Evolutionary conservation across 2,329 filamentous ascomycete species (phyloP).

Genomic region (Trichoderma sp.): DNA sequence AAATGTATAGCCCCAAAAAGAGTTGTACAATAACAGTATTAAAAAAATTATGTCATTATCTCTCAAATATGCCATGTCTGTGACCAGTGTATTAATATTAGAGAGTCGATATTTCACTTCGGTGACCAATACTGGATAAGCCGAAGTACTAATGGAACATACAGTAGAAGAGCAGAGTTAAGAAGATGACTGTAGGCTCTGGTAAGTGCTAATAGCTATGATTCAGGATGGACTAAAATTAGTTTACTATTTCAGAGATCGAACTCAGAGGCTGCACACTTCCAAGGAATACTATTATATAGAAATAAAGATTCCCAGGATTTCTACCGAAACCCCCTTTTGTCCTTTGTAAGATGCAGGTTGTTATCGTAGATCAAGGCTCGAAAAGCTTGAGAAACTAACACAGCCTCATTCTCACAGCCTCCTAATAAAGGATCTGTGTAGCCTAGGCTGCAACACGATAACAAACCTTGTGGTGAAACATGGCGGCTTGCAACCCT

Average conservation of each 20-base stretch:
- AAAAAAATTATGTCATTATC: neutral
- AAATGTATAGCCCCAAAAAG: neutral
- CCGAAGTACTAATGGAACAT: neutral
- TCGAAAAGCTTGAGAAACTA: neutral
- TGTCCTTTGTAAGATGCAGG: no score
- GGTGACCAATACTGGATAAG: neutral
- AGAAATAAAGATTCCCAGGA: no score
- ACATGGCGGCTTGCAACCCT: neutral
- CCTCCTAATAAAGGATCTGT: neutral
- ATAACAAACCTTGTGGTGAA: neutral
- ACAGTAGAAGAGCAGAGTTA: neutral
- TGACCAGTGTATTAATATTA: neutral
- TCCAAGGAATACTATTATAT: neutral
- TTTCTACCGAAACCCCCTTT: no score
- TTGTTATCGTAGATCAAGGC: neutral
- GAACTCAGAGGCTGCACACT: neutral
- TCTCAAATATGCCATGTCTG: neutral
- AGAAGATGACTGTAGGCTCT: neutral
- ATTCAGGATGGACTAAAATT: neutral
- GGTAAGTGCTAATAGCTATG: neutral
- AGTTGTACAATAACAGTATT: neutral
- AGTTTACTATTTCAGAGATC: neutral
- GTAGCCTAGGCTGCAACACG: neutral
- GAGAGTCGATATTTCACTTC: neutral
- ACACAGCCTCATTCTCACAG: neutral